Conservation (phyloP, 192 early-diverging fungal genomes). For the Funneliformis mosseae region DNA sequence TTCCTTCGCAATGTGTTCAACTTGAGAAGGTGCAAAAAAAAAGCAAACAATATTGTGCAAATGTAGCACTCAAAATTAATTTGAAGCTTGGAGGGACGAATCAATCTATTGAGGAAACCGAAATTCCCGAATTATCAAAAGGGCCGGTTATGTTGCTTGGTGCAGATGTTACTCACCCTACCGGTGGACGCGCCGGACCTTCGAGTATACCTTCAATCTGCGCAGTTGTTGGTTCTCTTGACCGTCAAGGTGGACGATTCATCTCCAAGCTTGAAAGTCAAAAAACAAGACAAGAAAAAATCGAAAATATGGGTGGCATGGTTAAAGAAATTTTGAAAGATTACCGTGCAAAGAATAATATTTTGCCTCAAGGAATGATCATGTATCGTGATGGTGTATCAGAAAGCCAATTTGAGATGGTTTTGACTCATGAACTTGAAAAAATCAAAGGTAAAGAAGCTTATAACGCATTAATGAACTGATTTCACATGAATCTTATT, state of each 20-base stretch:
- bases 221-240: constrained; percentile 72
- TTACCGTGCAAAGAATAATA: constrained; percentile 63
- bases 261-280: constrained; percentile 37
- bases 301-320: constrained; percentile 65
- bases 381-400: constrained; percentile 80
- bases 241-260: constrained; percentile 67
- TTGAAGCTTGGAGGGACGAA: constrained; percentile 83
- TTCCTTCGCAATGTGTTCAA: constrained; percentile 84
- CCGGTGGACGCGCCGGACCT: constrained; percentile 45
- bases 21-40: constrained; percentile 61
- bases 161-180: constrained; percentile 82
- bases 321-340: constrained; percentile 67
- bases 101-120: constrained; percentile 22
- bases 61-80: constrained; percentile 86
- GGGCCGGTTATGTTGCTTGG: constrained; percentile 75
- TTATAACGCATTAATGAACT: neutral
- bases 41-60: constrained; percentile 76
- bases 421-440: constrained; percentile 69
- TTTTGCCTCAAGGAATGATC: constrained; percentile 65
- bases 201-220: constrained; percentile 71
- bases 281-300: constrained; percentile 57
- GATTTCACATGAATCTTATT: constrained; percentile 6
- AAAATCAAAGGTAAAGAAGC: constrained; percentile 49
- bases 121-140: constrained; percentile 61
- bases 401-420: constrained; percentile 63